Evolutionary conservation across 2,329 filamentous ascomycete species (phyloP), one percentile per base, ranked within the genome.

Genomic region (Epicoccum nigrum): DNA sequence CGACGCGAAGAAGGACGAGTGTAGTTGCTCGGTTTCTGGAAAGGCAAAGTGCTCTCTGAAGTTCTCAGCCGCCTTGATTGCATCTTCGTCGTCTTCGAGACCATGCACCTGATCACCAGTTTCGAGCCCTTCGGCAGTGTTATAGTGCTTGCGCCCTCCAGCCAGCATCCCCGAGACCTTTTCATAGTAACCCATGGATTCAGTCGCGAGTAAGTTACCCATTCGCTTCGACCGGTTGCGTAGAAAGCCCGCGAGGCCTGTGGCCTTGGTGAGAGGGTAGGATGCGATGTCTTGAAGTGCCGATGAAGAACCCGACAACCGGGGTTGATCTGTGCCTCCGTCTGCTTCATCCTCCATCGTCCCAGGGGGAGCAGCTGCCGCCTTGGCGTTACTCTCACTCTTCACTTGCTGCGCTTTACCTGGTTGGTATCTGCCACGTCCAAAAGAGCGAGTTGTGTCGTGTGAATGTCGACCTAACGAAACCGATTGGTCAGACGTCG

Each of bases 101-200:
- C 83, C 81, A 30, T 80, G 76, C 2, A 79, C 74, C 46, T 77
- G 76, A 55, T 95, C 90, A 64, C 87, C 88, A 1, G 87, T 83
- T 16, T 74, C 68, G 7, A 83, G 77, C 8, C 86, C 80, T 12
- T 90, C 85, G 17, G 82, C 83, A 16, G 91, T 88, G 41, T 88
- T 86, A 65, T 97, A 99, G 73, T 97, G 93, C 64, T 88, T 92
- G 63, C 88, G 87, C 11, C 90, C 90, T 27, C 94, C 94, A 60
- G 92, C 90, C 86, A 94, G 94, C 89, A 97, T 97, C 30, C 92
- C 93, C 0, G 93, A 96, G 0, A 97, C 92, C 72, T 97, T 97
- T 68, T 95, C 92, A 25, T 96, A 88, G 68, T 97, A 97, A 1
- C 91, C 92, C 86, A 96, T 96, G 0, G 93, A 95, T 71, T 97